Evolutionary conservation across 306 rosid genomes (phyloP), one percentile per base, ranked within the genome.

Genomic region (Arachis hypogaea): DNA sequence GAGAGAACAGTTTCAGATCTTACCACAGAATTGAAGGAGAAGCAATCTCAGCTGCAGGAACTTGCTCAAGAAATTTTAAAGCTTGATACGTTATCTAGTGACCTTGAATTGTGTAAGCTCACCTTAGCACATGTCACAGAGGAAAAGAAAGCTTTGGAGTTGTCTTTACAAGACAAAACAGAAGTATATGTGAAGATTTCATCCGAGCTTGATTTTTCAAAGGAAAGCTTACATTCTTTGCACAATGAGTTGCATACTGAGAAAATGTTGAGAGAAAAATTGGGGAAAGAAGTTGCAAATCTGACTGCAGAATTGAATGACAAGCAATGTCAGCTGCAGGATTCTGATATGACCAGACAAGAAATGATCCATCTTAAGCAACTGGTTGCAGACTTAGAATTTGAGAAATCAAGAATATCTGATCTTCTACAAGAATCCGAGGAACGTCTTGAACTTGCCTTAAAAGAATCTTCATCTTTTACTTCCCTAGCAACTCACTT

Each of bases 331-430:
- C 86, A 80, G 78, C 83, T 85, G 76, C 87, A 84, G 72, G 84
- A 80, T 52, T 86, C 83, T 73, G 90, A 88, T 85, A 78, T 73
- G 74, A 86, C 77, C 74, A 80, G 76, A 67, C 85, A 80, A 54
- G 93, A 94, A 79, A 66, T 88, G 77, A 80, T 78, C 74, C 68
- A 59, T 82, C 92, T 88, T 75, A 94, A 82, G 86, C 86, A 79
- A 83, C 63, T 77, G 63, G 70, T 90, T 36, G 71, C 80, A 11
- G 85, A 86, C 70, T 78, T 90, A 9, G 96, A 94, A 72, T 77
- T 71, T 12, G 96, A 92, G 75, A 94, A 90, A 73, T 84, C 93
- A 80, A 85, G 86, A 82, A 74, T 92, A 14, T 66, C 63, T 68
- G 61, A 77, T 68, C 82, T 78, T 78, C 78, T 88, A 50, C 76